Evolutionary conservation across 371 early-diverging fungal genomes (phyloP), one percentile per base, ranked within the genome.

Genomic region (Thermomucor indicae-seudaticae): DNA sequence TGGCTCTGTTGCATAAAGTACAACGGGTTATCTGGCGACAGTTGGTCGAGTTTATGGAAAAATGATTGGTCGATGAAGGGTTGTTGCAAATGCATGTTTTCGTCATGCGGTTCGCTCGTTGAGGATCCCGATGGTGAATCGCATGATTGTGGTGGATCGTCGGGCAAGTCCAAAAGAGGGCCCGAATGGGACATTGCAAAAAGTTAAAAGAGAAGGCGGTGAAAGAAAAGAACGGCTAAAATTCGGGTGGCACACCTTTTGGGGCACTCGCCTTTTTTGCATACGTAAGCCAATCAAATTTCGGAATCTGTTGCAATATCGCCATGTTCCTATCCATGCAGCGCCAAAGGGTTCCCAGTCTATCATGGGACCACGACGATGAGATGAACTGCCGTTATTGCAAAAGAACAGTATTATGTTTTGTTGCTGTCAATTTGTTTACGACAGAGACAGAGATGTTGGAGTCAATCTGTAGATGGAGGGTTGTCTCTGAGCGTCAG

Each of bases 21-120:
- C 16, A 63, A 50, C 1, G 61, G 61, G 42, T 65, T 64, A 22
- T 72, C 63, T 25, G 59, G 55, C 3, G 59, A 35, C 16, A 72
- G 40, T 32, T 68, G 69, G 32, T 64, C 73, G 34, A 72, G 59
- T 35, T 63, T 65, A 44, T 65, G 62, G 20, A 72, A 64, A 32
- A 64, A 69, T 1, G 58, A 57, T 27, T 57, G 63, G 55, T 72
- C 63, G 32, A 72, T 62, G 32, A 65, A 60, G 5, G 62, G 42
- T 43, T 64, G 64, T 41, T 58, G 62, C 20, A 63, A 40, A 31
- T 59, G 51, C 45, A 52, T 49, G 3, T 53, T 49, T 23, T 58
- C 58, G 58, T 58, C 58, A 32, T 58, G 58, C 22, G 58, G 58
- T 44, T 58, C 58, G 43, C 56, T 55, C 10, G 55, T 52, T 11